Conservation (phyloP, 108 stramenopile genomes). For the Cyclotella choctawhatcheeana region DNA sequence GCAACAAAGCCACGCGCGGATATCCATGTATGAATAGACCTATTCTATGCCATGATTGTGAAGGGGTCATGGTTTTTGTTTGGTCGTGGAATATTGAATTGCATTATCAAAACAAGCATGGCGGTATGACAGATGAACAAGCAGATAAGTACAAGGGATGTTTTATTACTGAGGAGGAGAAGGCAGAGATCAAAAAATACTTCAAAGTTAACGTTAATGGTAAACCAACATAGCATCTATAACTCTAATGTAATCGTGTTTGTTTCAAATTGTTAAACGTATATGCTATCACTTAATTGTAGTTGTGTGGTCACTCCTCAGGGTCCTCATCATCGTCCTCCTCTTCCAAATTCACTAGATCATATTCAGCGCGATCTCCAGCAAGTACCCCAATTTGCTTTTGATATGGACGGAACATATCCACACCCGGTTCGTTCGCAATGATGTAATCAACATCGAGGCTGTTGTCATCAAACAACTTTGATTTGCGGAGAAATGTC, state of each 20-base stretch:
- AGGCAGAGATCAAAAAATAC: background rate
- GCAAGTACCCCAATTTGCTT: background rate
- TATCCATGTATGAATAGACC: background rate
- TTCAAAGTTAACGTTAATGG: background rate
- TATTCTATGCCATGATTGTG: background rate
- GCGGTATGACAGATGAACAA: background rate
- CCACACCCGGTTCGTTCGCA: constrained; percentile 8
- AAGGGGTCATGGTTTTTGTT: background rate
- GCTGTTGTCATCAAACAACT: background rate
- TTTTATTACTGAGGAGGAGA: background rate
- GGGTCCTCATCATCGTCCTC: constrained; percentile 1
- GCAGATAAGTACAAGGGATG: background rate
- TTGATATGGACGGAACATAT: constrained; percentile 8
- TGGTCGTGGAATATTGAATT: background rate
- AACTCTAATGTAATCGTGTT: background rate
- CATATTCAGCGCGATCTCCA: constrained; percentile 8
- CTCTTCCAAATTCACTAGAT: constrained; percentile 7
- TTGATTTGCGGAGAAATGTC: background rate
- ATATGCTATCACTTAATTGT: no score
- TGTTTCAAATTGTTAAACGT: background rate
- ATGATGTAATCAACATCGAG: background rate
- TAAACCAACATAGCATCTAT: no score
- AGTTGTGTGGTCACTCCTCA: constrained; percentile 8
- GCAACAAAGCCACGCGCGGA: background rate
- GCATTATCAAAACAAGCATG: background rate